phyloP scores from a whole-genome alignment of 441 rosid species.

The Gossypium davidsonii region DNA sequence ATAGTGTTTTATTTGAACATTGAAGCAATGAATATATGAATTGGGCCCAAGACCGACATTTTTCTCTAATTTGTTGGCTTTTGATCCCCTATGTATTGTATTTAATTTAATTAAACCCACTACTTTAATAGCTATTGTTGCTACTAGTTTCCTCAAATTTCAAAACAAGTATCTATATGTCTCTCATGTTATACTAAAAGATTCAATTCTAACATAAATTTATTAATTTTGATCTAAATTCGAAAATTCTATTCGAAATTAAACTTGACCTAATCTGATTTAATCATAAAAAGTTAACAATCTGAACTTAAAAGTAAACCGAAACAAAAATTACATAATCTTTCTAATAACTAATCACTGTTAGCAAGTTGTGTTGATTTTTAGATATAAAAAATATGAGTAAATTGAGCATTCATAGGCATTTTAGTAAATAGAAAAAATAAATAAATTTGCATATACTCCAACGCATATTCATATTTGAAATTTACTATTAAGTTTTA shows the following conservation, averaged over 20 bases:
- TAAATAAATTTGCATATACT: no score
- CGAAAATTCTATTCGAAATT: no score
- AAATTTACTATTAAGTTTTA: no score
- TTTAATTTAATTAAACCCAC: not conserved
- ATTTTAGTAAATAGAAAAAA: no score
- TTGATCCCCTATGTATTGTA: not conserved
- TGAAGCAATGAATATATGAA: conserved; percentile 1
- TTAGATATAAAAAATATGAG: not conserved
- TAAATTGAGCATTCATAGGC: no score
- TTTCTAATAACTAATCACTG: not conserved
- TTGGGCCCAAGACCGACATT: not conserved
- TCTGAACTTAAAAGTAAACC: no score
- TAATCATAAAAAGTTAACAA: no score
- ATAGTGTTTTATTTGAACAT: not conserved
- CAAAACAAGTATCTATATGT: not conserved
- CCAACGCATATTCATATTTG: no score
- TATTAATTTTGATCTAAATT: no score
- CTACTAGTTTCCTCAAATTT: not conserved
- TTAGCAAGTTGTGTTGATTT: not conserved
- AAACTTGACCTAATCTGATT: no score
- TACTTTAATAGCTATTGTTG: not conserved
- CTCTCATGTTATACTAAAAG: no score
- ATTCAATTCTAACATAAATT: no score
- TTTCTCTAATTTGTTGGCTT: not conserved
- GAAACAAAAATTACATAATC: not conserved